Percentiles rank a stretch among this genome's conserved stretches.
phyloP scores from a whole-genome alignment of 805 yeast species.

The Clavispora santaluciae region DNA sequence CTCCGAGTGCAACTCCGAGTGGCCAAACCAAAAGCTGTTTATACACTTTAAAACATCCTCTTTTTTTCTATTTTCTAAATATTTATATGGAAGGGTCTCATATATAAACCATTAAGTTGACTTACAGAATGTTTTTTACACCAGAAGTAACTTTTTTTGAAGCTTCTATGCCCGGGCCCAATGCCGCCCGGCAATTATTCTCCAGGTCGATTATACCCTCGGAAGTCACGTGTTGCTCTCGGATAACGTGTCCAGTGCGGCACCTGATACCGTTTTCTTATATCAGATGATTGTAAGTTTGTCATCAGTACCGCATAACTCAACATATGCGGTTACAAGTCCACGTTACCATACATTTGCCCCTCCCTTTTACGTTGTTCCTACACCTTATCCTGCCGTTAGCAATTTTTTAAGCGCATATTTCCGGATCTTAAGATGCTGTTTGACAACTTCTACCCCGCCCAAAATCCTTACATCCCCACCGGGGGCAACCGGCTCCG shows the following conservation, averaged over 20 bases:
- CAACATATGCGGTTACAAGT: neutral
- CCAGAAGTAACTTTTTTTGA: neutral
- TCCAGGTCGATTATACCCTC: neutral
- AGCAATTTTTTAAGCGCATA: slow-evolving; percentile 1
- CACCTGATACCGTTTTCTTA: slow-evolving; percentile 1
- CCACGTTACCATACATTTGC: neutral
- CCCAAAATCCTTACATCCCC: neutral
- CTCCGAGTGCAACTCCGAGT: slow-evolving; percentile 8
- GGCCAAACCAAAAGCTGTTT: neutral
- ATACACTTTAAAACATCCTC: too few species aligned
- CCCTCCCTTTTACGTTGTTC: neutral
- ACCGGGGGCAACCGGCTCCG: too few species aligned
- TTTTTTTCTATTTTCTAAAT: too few species aligned
- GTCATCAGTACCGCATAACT: neutral
- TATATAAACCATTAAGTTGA: too few species aligned
- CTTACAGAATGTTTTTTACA: too few species aligned
- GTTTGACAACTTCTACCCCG: neutral
- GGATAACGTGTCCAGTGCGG: neutral
- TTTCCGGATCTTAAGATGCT: neutral
- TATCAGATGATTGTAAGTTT: slow-evolving; percentile 1
- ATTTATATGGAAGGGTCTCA: too few species aligned
- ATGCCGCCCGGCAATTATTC: neutral
- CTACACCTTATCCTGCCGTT: neutral
- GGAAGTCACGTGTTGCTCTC: neutral
- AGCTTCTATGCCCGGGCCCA: neutral